A percentile compares a stretch with the other conserved stretches of the same genome.
These are phyloP conservation scores for Suillus lakei DNA, from an alignment of 768 basidiomycete species.

Conservation along the genomic window DNA sequence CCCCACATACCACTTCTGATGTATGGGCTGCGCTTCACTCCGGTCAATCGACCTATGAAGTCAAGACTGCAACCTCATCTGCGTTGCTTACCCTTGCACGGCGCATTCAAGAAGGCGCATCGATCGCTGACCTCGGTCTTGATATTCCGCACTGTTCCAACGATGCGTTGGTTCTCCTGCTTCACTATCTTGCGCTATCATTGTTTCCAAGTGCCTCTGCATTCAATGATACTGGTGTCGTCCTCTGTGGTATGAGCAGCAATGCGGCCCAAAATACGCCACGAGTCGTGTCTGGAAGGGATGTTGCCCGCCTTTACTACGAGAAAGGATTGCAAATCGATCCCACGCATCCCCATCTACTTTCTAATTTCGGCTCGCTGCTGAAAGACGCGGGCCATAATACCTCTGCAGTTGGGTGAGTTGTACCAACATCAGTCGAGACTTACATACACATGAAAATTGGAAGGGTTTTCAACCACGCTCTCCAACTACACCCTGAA, in stretches of 20 bases:
- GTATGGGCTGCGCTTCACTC: slow-evolving; percentile 27
- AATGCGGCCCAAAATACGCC: slow-evolving; percentile 25
- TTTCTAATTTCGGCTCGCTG: slow-evolving; percentile 55
- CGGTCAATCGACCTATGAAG: slow-evolving; percentile 28
- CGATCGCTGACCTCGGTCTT: slow-evolving; percentile 27
- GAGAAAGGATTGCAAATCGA: slow-evolving; percentile 48
- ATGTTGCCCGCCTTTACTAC: slow-evolving; percentile 50
- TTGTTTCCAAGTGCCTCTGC: slow-evolving; percentile 49
- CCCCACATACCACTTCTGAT: slow-evolving; percentile 26
- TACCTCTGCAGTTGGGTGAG: slow-evolving; percentile 47
- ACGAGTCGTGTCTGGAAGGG: slow-evolving; percentile 30
- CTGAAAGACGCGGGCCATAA: slow-evolving; percentile 52
- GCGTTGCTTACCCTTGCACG: slow-evolving; percentile 52
- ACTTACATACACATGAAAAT: slow-evolving; percentile 8
- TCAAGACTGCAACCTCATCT: slow-evolving; percentile 41
- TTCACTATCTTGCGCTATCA: slow-evolving; percentile 53
- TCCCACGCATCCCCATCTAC: slow-evolving; percentile 50
- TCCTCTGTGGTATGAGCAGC: slow-evolving; percentile 42
- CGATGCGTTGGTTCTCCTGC: slow-evolving; percentile 44
- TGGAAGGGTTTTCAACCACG: slow-evolving; percentile 44
- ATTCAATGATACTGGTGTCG: slow-evolving; percentile 55
- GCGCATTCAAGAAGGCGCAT: slow-evolving; percentile 41
- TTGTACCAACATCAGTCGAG: neutral
- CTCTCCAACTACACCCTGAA: slow-evolving; percentile 46
- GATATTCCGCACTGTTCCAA: slow-evolving; percentile 35